A percentile compares a stretch with the other conserved stretches of the same genome.
Evolutionary conservation across 1,284 basidiomycete species (phyloP).

Genomic region (Rhodotorula glutinis): DNA sequence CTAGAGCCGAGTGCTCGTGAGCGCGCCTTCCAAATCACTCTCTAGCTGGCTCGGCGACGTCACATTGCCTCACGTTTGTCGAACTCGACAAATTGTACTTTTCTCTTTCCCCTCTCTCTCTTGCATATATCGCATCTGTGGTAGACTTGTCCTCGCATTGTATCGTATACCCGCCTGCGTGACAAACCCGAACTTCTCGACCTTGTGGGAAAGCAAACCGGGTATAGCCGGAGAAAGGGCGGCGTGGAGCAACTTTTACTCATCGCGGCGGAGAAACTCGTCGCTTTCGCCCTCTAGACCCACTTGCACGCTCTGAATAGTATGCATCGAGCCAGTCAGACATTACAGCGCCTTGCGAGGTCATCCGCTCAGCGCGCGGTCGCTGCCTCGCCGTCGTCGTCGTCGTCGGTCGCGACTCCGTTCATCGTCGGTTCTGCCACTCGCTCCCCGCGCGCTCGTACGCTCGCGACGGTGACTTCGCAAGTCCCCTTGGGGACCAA

Average conservation of each 20-base stretch:
- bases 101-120: neutral
- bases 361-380: neutral
- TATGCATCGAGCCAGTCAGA: neutral
- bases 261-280: neutral
- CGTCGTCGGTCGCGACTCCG: neutral
- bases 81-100: too few relatives aligned
- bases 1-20: neutral
- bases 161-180: neutral
- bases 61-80: too few relatives aligned
- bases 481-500: slow-evolving; percentile 16
- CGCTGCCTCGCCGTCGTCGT: neutral
- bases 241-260: neutral
- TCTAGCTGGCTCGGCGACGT: too few relatives aligned
- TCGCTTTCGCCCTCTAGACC: neutral
- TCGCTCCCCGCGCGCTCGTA: slow-evolving; percentile 3
- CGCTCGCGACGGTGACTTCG: slow-evolving; percentile 33
- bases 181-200: neutral
- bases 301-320: neutral
- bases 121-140: neutral
- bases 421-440: neutral
- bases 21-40: neutral
- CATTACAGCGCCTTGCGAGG: neutral
- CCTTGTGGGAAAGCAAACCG: neutral
- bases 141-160: neutral
- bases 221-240: neutral